A percentile compares a stretch with the other conserved stretches of the same genome.
Conservation (phyloP, 2,329 filamentous ascomycete species). For the Bisporella sp. region DNA sequence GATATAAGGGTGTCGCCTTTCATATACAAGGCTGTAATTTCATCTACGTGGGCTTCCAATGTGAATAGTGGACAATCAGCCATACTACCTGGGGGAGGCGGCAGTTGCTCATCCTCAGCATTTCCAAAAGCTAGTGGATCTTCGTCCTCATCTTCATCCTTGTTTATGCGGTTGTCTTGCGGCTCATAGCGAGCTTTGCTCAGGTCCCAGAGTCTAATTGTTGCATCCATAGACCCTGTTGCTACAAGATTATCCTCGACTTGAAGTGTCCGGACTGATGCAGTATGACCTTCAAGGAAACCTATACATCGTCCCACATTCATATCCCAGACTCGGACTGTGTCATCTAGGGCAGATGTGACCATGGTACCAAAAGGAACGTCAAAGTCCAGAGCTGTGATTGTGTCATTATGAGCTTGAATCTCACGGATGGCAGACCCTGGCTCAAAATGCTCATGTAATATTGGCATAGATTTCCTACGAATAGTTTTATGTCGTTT, state of each 20-base stretch:
- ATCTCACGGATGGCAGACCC: constrained; percentile 85
- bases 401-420: constrained; percentile 77
- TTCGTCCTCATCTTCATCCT: constrained; percentile 51
- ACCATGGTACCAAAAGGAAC: constrained; percentile 96
- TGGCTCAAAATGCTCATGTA: constrained; percentile 91
- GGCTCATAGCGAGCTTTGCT: constrained; percentile 82
- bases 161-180: constrained; percentile 41
- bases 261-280: constrained; percentile 85
- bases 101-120: constrained; percentile 58
- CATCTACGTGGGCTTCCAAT: constrained; percentile 83
- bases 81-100: constrained; percentile 73
- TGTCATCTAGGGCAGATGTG: constrained; percentile 86
- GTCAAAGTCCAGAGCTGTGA: constrained; percentile 92
- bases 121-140: constrained; percentile 69
- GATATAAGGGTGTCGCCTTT: constrained; percentile 85
- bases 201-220: constrained; percentile 90
- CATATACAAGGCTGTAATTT: constrained; percentile 92
- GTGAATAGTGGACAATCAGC: constrained; percentile 84
- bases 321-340: constrained; percentile 92
- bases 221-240: constrained; percentile 91
- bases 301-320: constrained; percentile 91
- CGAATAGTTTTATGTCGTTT: constrained; percentile 52
- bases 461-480: constrained; percentile 82
- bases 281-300: constrained; percentile 85
- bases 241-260: constrained; percentile 94